phyloP scores from a whole-genome alignment of 176 grass and related monocot species.

The Rhynchospora pubera region DNA sequence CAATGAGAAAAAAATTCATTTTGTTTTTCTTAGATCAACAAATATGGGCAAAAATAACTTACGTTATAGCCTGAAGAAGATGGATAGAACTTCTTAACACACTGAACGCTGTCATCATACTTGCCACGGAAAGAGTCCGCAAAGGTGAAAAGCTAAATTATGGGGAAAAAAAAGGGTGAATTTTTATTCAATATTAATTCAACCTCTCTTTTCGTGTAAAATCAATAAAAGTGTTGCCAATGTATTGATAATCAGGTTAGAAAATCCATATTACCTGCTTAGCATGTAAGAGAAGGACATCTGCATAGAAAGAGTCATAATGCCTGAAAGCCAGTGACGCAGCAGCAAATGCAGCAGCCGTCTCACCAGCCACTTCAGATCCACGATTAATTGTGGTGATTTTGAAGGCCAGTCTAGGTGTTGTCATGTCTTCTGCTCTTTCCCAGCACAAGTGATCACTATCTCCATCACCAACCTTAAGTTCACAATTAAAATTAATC shows the following conservation, averaged over 20 bases:
- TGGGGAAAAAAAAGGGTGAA: background rate
- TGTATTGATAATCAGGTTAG: background rate
- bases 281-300: slow-evolving; percentile 65
- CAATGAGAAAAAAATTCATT: background rate
- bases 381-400: slow-evolving; percentile 50
- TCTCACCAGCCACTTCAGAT: slow-evolving; percentile 65
- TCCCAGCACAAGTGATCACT: slow-evolving; percentile 95
- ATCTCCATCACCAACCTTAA: slow-evolving; percentile 87
- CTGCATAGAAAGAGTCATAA: slow-evolving; percentile 64
- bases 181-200: background rate
- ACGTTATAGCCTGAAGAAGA: slow-evolving; percentile 58
- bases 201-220: background rate
- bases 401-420: slow-evolving; percentile 66
- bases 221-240: background rate
- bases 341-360: slow-evolving; percentile 65
- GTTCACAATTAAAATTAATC: background rate
- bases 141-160: slow-evolving; percentile 63
- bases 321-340: slow-evolving; percentile 59
- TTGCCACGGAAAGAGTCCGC: slow-evolving; percentile 68
- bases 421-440: slow-evolving; percentile 87
- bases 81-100: slow-evolving; percentile 84
- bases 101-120: slow-evolving; percentile 51
- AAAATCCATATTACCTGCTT: slow-evolving; percentile 36
- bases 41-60: slow-evolving; percentile 6
- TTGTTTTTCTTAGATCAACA: background rate